Evolutionary conservation across 139 green algal genomes (phyloP).

Genomic region (Astrephomene gubernaculifera): DNA sequence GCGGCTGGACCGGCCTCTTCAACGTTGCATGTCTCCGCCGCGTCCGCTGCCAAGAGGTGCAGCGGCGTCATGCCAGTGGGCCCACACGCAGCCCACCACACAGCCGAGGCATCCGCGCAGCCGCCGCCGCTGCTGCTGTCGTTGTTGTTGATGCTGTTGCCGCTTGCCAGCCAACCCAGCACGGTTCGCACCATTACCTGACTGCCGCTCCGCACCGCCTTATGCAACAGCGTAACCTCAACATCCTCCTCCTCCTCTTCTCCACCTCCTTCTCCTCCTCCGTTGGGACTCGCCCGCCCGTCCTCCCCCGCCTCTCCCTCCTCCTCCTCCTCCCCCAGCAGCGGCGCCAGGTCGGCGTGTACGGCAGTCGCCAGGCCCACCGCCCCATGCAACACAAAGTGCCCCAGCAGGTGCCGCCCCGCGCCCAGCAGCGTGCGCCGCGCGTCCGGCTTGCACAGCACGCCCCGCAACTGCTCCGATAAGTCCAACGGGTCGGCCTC

Average conservation of each 20-base stretch:
- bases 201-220: conserved; percentile 21
- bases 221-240: conserved; percentile 19
- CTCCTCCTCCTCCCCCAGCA: not conserved
- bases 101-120: not conserved
- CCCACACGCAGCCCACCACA: not conserved
- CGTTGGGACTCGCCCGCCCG: too few relatives aligned
- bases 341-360: conserved; percentile 1
- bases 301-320: too few relatives aligned
- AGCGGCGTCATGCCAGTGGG: conserved; percentile 4
- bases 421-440: not conserved
- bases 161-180: not conserved
- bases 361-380: not conserved
- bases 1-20: not conserved
- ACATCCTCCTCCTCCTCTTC: not conserved
- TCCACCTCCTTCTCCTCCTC: not conserved
- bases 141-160: too few relatives aligned
- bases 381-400: not conserved
- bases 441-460: not conserved
- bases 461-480: not conserved
- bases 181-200: not conserved
- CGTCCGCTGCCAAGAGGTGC: conserved; percentile 27
- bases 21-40: not conserved
- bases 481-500: conserved; percentile 3
- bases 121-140: not conserved
- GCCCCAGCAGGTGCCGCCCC: not conserved